A percentile compares a stretch with the other conserved stretches of the same genome.
Conservation (phyloP, 192 early-diverging fungal genomes). For the Entomortierella parvispora region DNA sequence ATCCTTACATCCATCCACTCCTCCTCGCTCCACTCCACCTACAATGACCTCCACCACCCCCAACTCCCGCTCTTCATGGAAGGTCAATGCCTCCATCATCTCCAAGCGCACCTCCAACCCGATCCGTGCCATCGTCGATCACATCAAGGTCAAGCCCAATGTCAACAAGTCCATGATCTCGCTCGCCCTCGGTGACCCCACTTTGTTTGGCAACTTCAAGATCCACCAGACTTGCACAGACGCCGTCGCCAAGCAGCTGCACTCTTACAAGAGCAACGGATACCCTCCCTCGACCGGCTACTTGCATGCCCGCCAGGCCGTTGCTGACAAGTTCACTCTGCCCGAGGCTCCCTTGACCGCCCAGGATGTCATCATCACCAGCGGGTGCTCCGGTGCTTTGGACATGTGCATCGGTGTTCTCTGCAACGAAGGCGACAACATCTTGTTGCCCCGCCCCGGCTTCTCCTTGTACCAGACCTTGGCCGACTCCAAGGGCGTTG, state of each 20-base stretch:
- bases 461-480: conserved; percentile 90
- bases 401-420: conserved; percentile 79
- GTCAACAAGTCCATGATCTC: conserved; percentile 70
- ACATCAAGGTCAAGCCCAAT: conserved; percentile 75
- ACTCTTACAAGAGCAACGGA: conserved; percentile 83
- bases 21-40: neutral
- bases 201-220: conserved; percentile 92
- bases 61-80: conserved; percentile 51
- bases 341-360: conserved; percentile 77
- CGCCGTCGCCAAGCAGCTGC: conserved; percentile 73
- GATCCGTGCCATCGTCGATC: conserved; percentile 87
- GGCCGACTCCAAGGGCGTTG: conserved; percentile 78
- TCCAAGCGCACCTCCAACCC: conserved; percentile 85
- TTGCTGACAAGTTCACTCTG: conserved; percentile 75
- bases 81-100: conserved; percentile 69
- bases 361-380: conserved; percentile 83
- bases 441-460: conserved; percentile 85
- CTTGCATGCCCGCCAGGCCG: conserved; percentile 71
- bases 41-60: conserved; percentile 32
- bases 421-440: conserved; percentile 85
- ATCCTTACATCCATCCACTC: neutral
- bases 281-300: conserved; percentile 83
- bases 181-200: conserved; percentile 84
- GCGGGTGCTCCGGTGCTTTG: conserved; percentile 82
- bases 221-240: conserved; percentile 73